Evolutionary conservation across 2,329 filamentous ascomycete species (phyloP), one percentile per base, ranked within the genome.

Genomic region (Aspergillus sergii): DNA sequence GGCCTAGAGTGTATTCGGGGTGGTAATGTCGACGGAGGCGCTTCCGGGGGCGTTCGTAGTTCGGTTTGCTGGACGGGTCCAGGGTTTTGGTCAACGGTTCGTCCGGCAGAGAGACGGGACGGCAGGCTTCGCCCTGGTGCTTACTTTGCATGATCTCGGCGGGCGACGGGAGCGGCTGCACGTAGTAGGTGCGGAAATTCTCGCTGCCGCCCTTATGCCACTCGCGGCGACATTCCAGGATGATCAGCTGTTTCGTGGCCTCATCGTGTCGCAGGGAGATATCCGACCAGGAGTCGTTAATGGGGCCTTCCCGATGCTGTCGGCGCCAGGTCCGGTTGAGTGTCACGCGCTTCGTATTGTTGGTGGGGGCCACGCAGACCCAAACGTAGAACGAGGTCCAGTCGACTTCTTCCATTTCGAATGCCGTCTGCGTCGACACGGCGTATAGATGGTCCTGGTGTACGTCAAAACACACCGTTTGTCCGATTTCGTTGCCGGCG

Each of bases 231-330:
- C 85, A 85, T 74, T 94, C 91, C 0, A 91, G 76, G 21, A 92
- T 88, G 57, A 85, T 80, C 1, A 91, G 76, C 16, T 82, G 75
- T 1, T 87, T 86, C 0, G 84, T 88, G 12, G 70, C 69, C 63
- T 91, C 87, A 63, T 91, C 86, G 39, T 80, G 81, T 32, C 86
- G 83, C 1, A 93, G 78, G 4, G 84, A 84, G 4, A 94, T 78
- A 62, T 88, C 86, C 0, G 86, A 89, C 90, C 91, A 94, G 3
- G 89, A 85, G 68, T 93, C 88, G 67, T 93, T 90, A 19, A 93
- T 87, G 0, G 89, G 86, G 0, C 91, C 91, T 73, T 93, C 90
- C 32, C 79, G 80, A 68, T 92, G 88, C 57, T 89, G 83, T 19
- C 90, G 85, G 9, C 90, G 83, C 85, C 88, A 92, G 51, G 89